These are phyloP conservation scores for Tricharina praecox DNA, from an alignment of 495 filamentous ascomycete genomes.

Conservation along the genomic window DNA sequence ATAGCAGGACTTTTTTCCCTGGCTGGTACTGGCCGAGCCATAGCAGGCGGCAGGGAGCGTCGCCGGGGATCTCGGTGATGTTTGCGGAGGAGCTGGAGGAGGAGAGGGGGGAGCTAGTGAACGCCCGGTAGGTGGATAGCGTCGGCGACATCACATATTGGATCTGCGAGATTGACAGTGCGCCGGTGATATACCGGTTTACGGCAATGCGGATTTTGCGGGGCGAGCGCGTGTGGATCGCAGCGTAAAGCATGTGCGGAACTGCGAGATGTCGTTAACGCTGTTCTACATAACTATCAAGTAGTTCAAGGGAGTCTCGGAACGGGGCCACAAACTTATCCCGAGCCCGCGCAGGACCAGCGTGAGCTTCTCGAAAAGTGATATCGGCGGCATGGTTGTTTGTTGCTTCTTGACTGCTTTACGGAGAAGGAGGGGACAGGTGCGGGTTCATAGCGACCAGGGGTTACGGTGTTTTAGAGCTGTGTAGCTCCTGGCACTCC, in stretches of 20 bases:
- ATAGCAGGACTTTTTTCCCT: conserved; percentile 37
- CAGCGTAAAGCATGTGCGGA: neutral
- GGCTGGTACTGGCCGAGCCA: neutral
- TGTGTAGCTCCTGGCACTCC: too few relatives aligned
- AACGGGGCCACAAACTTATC: neutral
- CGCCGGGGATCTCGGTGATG: neutral
- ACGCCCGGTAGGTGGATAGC: neutral
- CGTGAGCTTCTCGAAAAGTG: neutral
- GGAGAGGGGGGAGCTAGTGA: neutral
- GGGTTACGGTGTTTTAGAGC: too few relatives aligned
- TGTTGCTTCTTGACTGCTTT: too few relatives aligned
- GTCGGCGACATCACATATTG: neutral
- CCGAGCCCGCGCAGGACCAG: neutral
- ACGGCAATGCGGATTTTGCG: neutral
- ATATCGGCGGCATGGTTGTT: neutral
- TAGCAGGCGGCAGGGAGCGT: neutral
- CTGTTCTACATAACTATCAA: too few relatives aligned
- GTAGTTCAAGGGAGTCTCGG: neutral
- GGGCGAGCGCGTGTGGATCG: neutral
- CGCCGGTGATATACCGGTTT: neutral
- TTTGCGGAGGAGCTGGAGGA: neutral
- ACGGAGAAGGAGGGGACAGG: too few relatives aligned
- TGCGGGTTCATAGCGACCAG: too few relatives aligned
- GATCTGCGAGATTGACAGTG: neutral
- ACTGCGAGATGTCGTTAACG: neutral